phyloP scores from a whole-genome alignment of 1,139 yeast genomes.

The Kodamaea anthophila region DNA sequence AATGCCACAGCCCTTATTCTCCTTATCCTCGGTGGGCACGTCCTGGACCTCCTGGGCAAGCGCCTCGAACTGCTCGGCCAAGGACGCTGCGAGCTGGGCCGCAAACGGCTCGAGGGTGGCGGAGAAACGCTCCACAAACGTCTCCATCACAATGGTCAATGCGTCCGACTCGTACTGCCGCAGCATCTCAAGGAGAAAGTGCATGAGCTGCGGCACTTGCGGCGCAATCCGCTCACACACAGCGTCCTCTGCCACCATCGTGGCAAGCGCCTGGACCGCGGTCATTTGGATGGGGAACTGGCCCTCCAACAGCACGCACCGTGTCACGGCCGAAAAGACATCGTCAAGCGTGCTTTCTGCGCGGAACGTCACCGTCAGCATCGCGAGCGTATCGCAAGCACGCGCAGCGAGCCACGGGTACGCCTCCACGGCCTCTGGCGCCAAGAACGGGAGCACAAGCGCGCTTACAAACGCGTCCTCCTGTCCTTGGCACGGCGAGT shows the following conservation, averaged over 20 bases:
- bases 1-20: constrained; percentile 48
- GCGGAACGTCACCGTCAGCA: constrained; percentile 34
- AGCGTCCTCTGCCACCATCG: constrained; percentile 41
- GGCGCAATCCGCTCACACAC: constrained; percentile 43
- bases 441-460: constrained; percentile 43
- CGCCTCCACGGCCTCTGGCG: constrained; percentile 22
- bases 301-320: constrained; percentile 35
- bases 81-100: constrained; percentile 40
- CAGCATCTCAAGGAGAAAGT: constrained; percentile 44
- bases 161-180: constrained; percentile 48
- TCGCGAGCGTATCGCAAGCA: constrained; percentile 51
- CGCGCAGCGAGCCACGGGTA: constrained; percentile 49
- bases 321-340: constrained; percentile 40
- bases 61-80: constrained; percentile 42
- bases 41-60: constrained; percentile 37
- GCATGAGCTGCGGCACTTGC: constrained; percentile 50
- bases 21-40: constrained; percentile 38
- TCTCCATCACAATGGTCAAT: constrained; percentile 51
- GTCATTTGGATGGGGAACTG: constrained; percentile 48
- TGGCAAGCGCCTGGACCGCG: constrained; percentile 49
- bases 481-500: constrained; percentile 41
- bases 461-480: constrained; percentile 40
- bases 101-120: constrained; percentile 52
- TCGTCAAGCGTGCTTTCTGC: constrained; percentile 38
- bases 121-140: constrained; percentile 49